Base-by-base conservation (phyloP, 768 basidiomycete genomes). In the Pisolithus orientalis region DNA sequence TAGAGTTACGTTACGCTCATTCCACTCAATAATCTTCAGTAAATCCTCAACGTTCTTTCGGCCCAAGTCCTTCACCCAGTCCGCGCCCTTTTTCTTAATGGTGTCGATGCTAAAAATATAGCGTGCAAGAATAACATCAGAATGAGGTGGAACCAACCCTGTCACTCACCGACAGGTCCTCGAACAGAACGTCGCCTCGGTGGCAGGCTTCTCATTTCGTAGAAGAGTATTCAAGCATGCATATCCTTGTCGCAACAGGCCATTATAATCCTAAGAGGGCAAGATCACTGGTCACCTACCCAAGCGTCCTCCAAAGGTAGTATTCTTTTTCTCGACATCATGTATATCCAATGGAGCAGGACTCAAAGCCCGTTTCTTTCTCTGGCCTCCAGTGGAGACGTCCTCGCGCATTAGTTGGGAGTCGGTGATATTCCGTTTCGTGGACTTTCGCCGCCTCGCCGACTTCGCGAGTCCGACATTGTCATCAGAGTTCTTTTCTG, bases 161-260 rank as follows among this genome's bases (percentile, higher is more conserved):
- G 17, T 6, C 17, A 55, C 72, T 37, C 47, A 80, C 82, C 82
- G 74, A 65, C 82, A 82, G 31, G 83, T 84, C 55, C 83, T 73
- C 9, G 85, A 82, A 63, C 91, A 93, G 62, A 95, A 95, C 11
- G 93, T 66, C 0, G 82, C 67, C 16, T 80, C 77, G 0, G 59
- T 73, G 0, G 81, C 73, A 17, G 91, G 90, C 57, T 85, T 90
- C 54, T 72, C 75, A 29, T 73, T 81, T 42, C 93, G 78, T 11
- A 95, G 68, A 14, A 96, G 74, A 0, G 93, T 94, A 61, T 94
- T 94, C 46, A 94, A 65, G 62, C 91, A 94, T 3, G 91, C 91
- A 64, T 93, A 87, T 2, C 84, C 83, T 76, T 61, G 43, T 47
- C 6, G 56, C 58, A 27, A 31, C 16, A 31, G 52, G 53, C 55